Evolutionary conservation across 768 basidiomycete species (phyloP).

Genomic region (Pleurotus djamor): DNA sequence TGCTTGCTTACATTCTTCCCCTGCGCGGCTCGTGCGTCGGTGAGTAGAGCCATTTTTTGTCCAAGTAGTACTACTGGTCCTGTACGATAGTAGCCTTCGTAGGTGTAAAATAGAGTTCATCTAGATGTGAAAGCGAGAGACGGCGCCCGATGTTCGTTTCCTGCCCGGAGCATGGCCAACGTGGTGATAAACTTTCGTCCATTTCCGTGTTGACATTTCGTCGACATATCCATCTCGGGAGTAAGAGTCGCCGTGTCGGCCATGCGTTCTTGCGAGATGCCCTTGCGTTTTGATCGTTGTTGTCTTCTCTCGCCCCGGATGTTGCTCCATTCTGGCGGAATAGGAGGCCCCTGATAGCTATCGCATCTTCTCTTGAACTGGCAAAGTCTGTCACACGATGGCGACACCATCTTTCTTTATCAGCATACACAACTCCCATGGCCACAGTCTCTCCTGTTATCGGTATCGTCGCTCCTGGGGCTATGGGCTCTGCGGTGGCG

Average conservation of each 20-base stretch:
- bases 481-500: slow-evolving; percentile 60
- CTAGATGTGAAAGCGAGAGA: no score
- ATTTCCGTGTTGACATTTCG: no score
- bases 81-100: slow-evolving; percentile 4
- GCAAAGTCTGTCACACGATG: background rate
- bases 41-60: background rate
- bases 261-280: no score
- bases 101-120: slow-evolving; percentile 1
- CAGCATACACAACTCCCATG: background rate
- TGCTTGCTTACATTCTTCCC: background rate
- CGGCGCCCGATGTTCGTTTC: no score
- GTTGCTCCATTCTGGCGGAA: no score
- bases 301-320: no score
- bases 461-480: slow-evolving; percentile 53
- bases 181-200: no score
- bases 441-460: slow-evolving; percentile 18
- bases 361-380: background rate
- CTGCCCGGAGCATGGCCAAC: no score
- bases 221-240: no score
- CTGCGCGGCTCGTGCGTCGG: background rate
- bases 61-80: slow-evolving; percentile 7
- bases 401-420: background rate
- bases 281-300: no score
- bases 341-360: background rate
- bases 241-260: no score